A percentile compares a stretch with the other conserved stretches of the same genome.
Conservation (phyloP, 345 rosid species). For the Populus pruinosa region DNA sequence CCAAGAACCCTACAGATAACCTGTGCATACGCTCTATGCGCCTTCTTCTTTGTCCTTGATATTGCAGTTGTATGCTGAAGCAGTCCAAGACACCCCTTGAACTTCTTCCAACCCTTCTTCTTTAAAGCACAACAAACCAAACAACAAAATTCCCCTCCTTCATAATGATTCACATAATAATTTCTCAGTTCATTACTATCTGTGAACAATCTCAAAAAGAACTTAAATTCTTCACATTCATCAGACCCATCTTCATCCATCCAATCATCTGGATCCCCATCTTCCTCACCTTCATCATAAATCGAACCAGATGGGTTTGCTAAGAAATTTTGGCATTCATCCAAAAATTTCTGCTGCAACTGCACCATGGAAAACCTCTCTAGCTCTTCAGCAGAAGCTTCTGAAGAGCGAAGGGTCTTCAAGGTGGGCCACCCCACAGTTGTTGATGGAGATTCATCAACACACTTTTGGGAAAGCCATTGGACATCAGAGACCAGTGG, state of each 20-base stretch:
- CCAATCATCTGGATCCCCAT: slow-evolving; percentile 21
- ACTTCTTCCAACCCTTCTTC: slow-evolving; percentile 40
- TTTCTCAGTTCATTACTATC: slow-evolving; percentile 51
- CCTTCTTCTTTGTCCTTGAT: slow-evolving; percentile 45
- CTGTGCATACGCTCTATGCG: slow-evolving; percentile 63
- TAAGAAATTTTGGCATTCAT: slow-evolving; percentile 44
- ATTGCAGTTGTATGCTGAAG: slow-evolving; percentile 56
- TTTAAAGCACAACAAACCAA: slow-evolving; percentile 58
- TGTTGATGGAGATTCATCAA: neutral
- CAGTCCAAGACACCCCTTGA: slow-evolving; percentile 55
- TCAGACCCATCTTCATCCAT: slow-evolving; percentile 23
- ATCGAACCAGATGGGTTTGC: neutral
- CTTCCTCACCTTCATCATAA: slow-evolving; percentile 30
- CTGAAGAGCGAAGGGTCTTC: neutral
- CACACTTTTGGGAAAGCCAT: neutral
- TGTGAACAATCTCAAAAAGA: slow-evolving; percentile 42
- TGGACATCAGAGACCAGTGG: neutral
- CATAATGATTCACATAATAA: slow-evolving; percentile 48
- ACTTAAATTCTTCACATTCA: slow-evolving; percentile 39
- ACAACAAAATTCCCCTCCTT: slow-evolving; percentile 57
- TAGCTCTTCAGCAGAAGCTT: neutral
- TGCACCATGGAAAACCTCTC: neutral
- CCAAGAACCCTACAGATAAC: slow-evolving; percentile 74
- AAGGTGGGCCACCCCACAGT: neutral
- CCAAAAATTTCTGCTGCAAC: slow-evolving; percentile 36